A percentile compares a stretch with the other conserved stretches of the same genome.
Conservation (phyloP, 2,329 filamentous ascomycete species). For the Paraphaeosphaeria sporulosa region DNA sequence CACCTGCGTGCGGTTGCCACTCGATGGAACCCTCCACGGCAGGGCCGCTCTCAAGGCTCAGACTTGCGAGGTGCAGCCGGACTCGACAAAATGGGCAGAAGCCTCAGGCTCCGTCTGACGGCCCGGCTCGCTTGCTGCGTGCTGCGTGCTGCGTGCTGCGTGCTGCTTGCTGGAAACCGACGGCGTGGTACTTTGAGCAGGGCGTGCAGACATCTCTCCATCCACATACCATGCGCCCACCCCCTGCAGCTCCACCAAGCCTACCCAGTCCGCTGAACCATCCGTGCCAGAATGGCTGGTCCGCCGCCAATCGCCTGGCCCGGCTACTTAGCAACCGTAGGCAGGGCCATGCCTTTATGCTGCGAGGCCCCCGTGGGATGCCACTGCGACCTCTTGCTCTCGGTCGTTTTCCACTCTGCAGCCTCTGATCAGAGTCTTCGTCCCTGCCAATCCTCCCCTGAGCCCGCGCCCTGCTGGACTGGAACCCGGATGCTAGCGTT, state of each 20-base stretch:
- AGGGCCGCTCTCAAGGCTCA: too few relatives aligned
- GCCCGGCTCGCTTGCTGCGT: background rate
- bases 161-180: conserved; percentile 19
- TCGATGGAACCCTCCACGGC: conserved; percentile 9
- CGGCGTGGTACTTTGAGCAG: conserved; percentile 23
- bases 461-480: conserved; percentile 7
- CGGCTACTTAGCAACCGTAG: conserved; percentile 24
- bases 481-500: background rate
- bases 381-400: background rate
- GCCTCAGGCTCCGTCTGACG: conserved; percentile 5
- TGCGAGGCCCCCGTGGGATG: conserved; percentile 36
- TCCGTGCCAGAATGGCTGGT: conserved; percentile 28
- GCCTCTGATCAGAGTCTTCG: background rate
- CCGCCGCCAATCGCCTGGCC: conserved; percentile 33
- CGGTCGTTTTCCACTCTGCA: conserved; percentile 1
- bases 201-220: too few relatives aligned
- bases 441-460: background rate
- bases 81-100: too few relatives aligned
- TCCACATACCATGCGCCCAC: conserved; percentile 10
- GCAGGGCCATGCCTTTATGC: conserved; percentile 37
- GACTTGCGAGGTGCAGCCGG: background rate
- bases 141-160: background rate
- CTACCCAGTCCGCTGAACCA: conserved; percentile 33
- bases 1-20: background rate
- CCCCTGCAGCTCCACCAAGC: conserved; percentile 23